These are phyloP conservation scores for Botrytis aclada DNA, from an alignment of 2,329 filamentous ascomycete genomes.

Conservation along the genomic window DNA sequence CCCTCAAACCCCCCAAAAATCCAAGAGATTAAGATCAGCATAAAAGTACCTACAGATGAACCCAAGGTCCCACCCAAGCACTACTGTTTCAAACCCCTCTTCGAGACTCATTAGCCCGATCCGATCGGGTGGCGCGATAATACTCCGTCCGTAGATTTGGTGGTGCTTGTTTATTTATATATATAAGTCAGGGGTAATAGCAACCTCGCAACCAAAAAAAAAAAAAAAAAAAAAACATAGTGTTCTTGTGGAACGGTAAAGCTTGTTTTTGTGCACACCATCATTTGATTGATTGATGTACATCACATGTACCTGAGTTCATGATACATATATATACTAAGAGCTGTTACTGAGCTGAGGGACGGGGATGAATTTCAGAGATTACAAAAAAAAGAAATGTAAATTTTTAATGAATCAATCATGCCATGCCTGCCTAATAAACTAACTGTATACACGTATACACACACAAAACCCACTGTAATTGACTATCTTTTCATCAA, in stretches of 20 bases:
- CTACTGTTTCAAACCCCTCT: not conserved
- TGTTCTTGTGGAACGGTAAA: not conserved
- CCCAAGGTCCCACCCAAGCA: no score
- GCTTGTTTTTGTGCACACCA: not conserved
- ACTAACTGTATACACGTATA: conserved; percentile 14
- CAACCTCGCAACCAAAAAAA: no score
- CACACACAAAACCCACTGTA: conserved; percentile 3
- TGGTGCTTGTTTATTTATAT: not conserved
- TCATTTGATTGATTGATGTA: not conserved
- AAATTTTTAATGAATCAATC: conserved; percentile 6
- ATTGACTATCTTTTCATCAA: conserved; percentile 1
- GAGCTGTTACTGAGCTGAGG: not conserved
- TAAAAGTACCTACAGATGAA: not conserved
- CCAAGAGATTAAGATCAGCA: not conserved
- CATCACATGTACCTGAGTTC: not conserved
- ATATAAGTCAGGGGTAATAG: not conserved
- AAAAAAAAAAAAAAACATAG: no score
- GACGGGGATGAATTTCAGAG: not conserved
- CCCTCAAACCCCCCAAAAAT: no score
- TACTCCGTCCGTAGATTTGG: not conserved
- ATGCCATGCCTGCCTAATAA: conserved; percentile 18
- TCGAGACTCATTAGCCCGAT: not conserved
- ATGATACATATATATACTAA: not conserved
- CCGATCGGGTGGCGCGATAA: not conserved
- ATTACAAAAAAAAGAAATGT: not conserved